phyloP scores from a whole-genome alignment of 345 rosid species.

The Sonneratia caseolaris region DNA sequence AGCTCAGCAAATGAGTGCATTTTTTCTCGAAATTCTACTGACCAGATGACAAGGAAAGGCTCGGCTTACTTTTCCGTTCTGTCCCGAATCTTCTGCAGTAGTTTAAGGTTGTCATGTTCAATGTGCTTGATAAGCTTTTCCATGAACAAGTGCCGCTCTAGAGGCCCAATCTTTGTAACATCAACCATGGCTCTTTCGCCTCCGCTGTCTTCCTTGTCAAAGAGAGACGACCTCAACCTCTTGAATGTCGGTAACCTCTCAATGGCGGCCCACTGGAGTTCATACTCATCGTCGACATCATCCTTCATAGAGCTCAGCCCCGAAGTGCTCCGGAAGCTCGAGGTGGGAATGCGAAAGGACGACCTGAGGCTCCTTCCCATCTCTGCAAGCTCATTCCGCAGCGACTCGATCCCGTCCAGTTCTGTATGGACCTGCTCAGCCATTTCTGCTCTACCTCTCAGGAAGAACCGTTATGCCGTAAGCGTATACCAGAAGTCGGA shows the following conservation, averaged over 20 bases:
- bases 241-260: slow-evolving; percentile 63
- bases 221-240: slow-evolving; percentile 44
- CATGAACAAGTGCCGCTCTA: slow-evolving; percentile 41
- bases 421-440: slow-evolving; percentile 40
- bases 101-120: slow-evolving; percentile 52
- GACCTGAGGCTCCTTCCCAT: slow-evolving; percentile 54
- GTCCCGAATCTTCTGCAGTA: slow-evolving; percentile 35
- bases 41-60: background rate
- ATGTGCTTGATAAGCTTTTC: slow-evolving; percentile 59
- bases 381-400: slow-evolving; percentile 49
- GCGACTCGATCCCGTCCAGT: slow-evolving; percentile 49
- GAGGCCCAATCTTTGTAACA: slow-evolving; percentile 47
- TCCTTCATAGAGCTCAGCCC: slow-evolving; percentile 16
- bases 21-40: too few species aligned
- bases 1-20: background rate
- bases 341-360: slow-evolving; percentile 36
- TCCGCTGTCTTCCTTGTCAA: slow-evolving; percentile 15
- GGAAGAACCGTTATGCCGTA: background rate
- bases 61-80: slow-evolving; percentile 44
- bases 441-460: slow-evolving; percentile 16
- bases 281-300: slow-evolving; percentile 28
- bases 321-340: slow-evolving; percentile 36
- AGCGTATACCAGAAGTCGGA: background rate
- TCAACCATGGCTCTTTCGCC: slow-evolving; percentile 29
- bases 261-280: slow-evolving; percentile 53